phyloP scores from a whole-genome alignment of 208 protist genomes.

The Vickermania ingenoplastis region DNA sequence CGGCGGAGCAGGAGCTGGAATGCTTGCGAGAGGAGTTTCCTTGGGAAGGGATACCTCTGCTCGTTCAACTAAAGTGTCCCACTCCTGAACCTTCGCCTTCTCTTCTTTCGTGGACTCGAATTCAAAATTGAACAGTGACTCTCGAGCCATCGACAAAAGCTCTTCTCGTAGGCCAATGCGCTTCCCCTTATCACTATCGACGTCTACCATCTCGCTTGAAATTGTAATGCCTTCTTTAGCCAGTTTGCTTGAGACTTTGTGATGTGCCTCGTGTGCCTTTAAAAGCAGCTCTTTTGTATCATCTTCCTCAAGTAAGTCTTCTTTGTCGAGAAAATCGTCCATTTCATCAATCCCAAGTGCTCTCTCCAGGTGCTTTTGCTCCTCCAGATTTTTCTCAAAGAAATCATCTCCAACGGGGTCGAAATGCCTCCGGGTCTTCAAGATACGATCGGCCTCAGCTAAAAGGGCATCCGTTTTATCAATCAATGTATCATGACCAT shows the following conservation, averaged over 20 bases:
- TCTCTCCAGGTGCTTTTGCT: background rate
- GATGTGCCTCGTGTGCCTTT: background rate
- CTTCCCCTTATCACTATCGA: no score
- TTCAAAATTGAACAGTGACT: slow-evolving; percentile 50
- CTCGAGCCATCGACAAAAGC: no score
- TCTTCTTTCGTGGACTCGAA: slow-evolving; percentile 27
- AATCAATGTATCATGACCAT: background rate
- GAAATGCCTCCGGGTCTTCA: background rate
- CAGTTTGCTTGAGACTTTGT: background rate
- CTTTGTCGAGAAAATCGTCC: slow-evolving; percentile 3
- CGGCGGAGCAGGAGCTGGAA: background rate
- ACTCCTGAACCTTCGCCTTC: slow-evolving; percentile 12
- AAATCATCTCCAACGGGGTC: background rate
- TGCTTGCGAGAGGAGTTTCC: background rate
- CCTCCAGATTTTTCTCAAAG: background rate
- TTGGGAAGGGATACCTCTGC: background rate
- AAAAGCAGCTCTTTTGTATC: background rate
- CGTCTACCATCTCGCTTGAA: no score
- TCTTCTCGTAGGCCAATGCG: no score
- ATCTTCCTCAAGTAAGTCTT: background rate
- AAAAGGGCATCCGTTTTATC: background rate
- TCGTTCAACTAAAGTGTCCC: slow-evolving; percentile 21
- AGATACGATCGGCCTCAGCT: background rate
- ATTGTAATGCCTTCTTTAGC: background rate
- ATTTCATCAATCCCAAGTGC: background rate